Evolutionary conservation across 192 early-diverging fungal species (phyloP).

Genomic region (Cetraspora pellucida): DNA sequence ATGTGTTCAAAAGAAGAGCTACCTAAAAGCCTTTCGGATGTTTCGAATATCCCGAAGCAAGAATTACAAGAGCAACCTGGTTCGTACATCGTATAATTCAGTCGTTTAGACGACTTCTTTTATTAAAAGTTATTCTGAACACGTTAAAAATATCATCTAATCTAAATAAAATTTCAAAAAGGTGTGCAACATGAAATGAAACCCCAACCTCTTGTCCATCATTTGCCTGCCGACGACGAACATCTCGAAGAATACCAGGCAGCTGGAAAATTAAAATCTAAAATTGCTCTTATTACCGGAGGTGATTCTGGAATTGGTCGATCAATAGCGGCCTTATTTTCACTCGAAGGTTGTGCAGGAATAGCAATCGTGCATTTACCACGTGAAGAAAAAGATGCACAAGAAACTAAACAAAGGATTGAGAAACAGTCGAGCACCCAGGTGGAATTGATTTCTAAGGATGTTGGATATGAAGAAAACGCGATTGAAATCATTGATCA

Average conservation of each 20-base stretch:
- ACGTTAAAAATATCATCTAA: no score
- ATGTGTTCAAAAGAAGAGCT: conserved; percentile 13
- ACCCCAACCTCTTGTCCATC: conserved; percentile 44
- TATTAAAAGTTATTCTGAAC: no score
- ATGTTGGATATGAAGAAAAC: conserved; percentile 46
- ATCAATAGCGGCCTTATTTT: conserved; percentile 54
- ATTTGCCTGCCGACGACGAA: conserved; percentile 45
- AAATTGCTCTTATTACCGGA: conserved; percentile 53
- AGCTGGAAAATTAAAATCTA: conserved; percentile 48
- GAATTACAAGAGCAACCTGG: conserved; percentile 34
- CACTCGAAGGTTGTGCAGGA: conserved; percentile 51
- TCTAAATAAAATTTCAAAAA: no score
- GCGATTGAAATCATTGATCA: conserved; percentile 46
- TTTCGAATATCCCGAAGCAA: conserved; percentile 17
- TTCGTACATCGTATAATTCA: no score
- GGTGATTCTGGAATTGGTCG: conserved; percentile 56
- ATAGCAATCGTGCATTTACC: conserved; percentile 55
- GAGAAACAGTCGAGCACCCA: conserved; percentile 39
- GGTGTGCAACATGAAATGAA: conserved; percentile 48
- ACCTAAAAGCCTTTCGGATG: neutral
- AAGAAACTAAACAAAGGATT: conserved; percentile 45
- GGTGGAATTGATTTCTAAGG: conserved; percentile 42
- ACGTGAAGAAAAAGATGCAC: conserved; percentile 51
- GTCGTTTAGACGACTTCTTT: no score
- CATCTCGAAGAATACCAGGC: conserved; percentile 48